These are phyloP conservation scores for Allium sativum DNA, from an alignment of 106 monocot genomes.

Conservation along the genomic window DNA sequence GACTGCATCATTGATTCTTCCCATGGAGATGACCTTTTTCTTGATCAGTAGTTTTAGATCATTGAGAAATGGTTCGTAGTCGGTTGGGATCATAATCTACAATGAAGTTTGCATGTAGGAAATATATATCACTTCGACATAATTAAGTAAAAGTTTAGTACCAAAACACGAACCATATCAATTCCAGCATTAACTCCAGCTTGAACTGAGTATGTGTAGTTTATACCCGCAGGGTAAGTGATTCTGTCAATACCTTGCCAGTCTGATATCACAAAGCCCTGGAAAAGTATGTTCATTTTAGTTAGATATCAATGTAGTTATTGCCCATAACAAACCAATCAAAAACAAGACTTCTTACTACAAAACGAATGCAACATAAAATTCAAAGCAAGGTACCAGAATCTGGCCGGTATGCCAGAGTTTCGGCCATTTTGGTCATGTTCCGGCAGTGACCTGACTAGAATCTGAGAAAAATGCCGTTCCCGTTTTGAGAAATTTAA, in stretches of 20 bases:
- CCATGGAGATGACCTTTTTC: conserved; percentile 12
- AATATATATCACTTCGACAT: neutral
- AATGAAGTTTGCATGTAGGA: neutral
- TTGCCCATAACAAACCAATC: neutral
- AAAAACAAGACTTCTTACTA: neutral
- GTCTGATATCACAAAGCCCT: conserved; percentile 86
- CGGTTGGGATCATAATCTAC: conserved; percentile 22
- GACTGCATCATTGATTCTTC: conserved; percentile 20
- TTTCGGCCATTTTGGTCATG: too few relatives aligned
- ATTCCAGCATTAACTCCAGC: conserved; percentile 57
- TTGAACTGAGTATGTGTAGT: conserved; percentile 68
- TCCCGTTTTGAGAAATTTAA: too few relatives aligned
- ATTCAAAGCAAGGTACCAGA: too few relatives aligned
- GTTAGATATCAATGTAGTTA: too few relatives aligned
- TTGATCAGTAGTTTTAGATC: conserved; percentile 6
- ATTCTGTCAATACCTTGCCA: conserved; percentile 81
- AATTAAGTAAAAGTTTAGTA: too few relatives aligned
- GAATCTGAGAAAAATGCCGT: too few relatives aligned
- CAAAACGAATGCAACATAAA: neutral
- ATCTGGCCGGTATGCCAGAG: too few relatives aligned
- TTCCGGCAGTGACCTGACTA: too few relatives aligned
- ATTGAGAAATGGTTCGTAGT: conserved; percentile 5
- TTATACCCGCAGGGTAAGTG: conserved; percentile 43
- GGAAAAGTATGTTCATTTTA: conserved; percentile 2
- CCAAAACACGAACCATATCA: conserved; percentile 47